phyloP scores from a whole-genome alignment of 2,329 filamentous ascomycete genomes.

The Xylaria hypoxylon region DNA sequence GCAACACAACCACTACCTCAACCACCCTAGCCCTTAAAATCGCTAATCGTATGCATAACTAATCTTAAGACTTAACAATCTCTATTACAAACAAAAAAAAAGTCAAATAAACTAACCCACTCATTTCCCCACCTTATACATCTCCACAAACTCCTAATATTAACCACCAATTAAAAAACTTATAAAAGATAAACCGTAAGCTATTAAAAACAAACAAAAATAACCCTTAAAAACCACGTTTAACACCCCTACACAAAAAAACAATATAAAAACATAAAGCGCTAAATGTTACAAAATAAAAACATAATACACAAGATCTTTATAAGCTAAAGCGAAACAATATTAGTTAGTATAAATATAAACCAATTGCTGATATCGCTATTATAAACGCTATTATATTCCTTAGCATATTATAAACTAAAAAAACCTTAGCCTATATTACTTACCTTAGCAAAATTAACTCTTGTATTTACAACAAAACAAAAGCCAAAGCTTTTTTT shows the following conservation, averaged over 20 bases:
- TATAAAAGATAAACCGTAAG: neutral
- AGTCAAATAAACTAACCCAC: no score
- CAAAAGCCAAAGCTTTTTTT: no score
- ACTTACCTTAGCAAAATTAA: neutral
- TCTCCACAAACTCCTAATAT: neutral
- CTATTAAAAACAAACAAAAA: neutral
- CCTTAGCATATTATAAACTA: neutral
- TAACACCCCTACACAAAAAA: neutral
- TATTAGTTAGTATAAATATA: neutral
- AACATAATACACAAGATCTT: neutral
- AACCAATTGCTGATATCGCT: neutral
- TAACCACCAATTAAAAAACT: neutral
- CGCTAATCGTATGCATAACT: no score
- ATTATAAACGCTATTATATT: neutral
- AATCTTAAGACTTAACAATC: no score
- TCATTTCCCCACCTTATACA: neutral
- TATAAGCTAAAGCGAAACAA: no score
- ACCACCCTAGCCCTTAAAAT: no score
- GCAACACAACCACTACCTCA: no score
- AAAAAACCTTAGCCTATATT: neutral
- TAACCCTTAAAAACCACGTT: neutral
- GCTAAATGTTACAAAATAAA: no score
- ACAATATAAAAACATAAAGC: no score
- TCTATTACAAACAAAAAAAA: no score
- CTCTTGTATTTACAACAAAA: neutral